These are phyloP conservation scores for Saccharomycopsis malanga DNA, from an alignment of 805 yeast genomes.

Conservation along the genomic window DNA sequence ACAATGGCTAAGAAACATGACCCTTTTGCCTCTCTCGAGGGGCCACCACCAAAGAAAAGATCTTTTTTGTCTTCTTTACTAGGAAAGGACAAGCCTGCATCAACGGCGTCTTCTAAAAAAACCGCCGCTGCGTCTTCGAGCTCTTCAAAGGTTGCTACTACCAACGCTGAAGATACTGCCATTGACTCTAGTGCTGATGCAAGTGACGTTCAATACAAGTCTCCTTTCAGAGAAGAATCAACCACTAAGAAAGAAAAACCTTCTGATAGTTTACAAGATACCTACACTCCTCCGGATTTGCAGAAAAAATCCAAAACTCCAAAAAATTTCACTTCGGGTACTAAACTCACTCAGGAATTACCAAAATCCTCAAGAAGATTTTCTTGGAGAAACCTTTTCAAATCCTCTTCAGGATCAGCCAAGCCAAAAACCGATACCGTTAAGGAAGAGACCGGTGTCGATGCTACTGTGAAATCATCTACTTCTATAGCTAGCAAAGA, in stretches of 20 bases:
- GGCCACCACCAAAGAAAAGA: constrained; percentile 9
- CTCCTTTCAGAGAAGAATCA: constrained; percentile 14
- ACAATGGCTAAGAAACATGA: constrained; percentile 20
- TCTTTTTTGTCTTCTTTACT: constrained; percentile 17
- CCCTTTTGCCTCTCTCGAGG: constrained; percentile 19
- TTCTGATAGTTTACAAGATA: constrained; percentile 8
- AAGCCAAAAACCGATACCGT: neutral
- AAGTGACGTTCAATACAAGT: constrained; percentile 3
- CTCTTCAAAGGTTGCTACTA: neutral
- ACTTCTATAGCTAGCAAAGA: neutral
- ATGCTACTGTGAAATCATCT: neutral
- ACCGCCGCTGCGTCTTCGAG: neutral
- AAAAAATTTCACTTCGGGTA: constrained; percentile 13
- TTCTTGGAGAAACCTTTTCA: constrained; percentile 1
- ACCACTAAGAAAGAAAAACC: constrained; percentile 6
- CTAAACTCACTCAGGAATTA: constrained; percentile 14
- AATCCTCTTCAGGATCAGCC: neutral
- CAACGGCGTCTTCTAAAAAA: neutral
- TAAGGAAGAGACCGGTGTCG: constrained; percentile 3
- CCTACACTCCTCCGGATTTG: constrained; percentile 19
- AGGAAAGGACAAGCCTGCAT: neutral
- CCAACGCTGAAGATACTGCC: neutral
- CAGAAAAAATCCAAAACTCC: constrained; percentile 20
- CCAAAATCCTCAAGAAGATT: constrained; percentile 2
- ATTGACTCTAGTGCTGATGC: neutral